A percentile compares a stretch with the other conserved stretches of the same genome.
Evolutionary conservation across 176 grass and related monocot genomes (phyloP).

Genomic region (Oryza australiensis): DNA sequence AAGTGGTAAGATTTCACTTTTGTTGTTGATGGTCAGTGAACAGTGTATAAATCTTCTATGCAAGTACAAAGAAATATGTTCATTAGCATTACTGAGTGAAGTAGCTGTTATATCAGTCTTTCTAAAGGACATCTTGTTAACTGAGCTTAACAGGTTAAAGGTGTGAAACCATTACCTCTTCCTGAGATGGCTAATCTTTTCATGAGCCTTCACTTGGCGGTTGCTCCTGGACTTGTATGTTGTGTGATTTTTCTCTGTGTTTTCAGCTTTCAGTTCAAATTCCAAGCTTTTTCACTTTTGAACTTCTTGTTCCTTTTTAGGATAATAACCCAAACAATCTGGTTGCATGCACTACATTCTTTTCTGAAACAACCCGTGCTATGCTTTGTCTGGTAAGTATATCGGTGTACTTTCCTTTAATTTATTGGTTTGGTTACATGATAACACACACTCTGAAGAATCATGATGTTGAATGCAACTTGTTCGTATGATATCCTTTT

Average conservation of each 20-base stretch:
- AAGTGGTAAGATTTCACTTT: conserved; percentile 72
- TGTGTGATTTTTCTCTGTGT: neutral
- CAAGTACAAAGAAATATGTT: conserved; percentile 13
- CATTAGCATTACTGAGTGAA: conserved; percentile 15
- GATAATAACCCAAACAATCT: conserved; percentile 96
- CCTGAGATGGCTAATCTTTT: conserved; percentile 85
- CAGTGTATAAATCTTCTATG: neutral
- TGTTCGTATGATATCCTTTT: neutral
- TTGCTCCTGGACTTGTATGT: conserved; percentile 91
- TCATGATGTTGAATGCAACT: neutral
- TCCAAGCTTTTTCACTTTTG: conserved; percentile 23
- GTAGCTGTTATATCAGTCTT: conserved; percentile 16
- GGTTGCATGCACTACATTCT: conserved; percentile 85
- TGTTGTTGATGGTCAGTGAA: conserved; percentile 13
- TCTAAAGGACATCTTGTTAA: conserved; percentile 17
- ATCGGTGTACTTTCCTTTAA: neutral
- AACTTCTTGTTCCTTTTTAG: conserved; percentile 49
- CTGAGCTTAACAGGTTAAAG: conserved; percentile 71
- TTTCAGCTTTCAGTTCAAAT: conserved; percentile 1
- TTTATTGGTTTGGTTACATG: conserved; percentile 17
- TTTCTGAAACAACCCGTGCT: conserved; percentile 74
- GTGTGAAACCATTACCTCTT: conserved; percentile 84
- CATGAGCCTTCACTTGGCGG: conserved; percentile 76
- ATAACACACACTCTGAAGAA: neutral
- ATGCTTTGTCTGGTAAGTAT: conserved; percentile 93